Conservation (phyloP, 495 filamentous ascomycete species). For the Podospora sp. region DNA sequence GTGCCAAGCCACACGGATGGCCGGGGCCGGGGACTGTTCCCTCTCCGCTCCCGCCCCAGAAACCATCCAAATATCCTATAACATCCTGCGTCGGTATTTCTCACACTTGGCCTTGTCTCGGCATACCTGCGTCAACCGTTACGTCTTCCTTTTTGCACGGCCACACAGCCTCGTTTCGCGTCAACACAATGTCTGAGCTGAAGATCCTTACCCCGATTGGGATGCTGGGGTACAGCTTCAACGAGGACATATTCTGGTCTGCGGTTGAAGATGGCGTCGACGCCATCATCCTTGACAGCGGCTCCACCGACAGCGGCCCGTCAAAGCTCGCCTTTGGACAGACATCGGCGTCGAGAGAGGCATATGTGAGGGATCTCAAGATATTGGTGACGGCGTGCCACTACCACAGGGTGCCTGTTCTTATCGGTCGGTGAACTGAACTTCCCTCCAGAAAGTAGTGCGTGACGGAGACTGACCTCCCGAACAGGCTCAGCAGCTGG, state of each 20-base stretch:
- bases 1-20: too few relatives aligned
- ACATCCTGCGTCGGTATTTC: neutral
- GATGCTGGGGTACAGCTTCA: conserved; percentile 54
- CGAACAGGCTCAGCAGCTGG: conserved; percentile 46
- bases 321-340: conserved; percentile 46
- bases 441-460: neutral
- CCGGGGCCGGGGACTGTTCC: neutral
- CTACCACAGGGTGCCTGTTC: conserved; percentile 38
- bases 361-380: conserved; percentile 47
- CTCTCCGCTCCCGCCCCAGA: neutral
- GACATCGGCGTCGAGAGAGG: conserved; percentile 36
- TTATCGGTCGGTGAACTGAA: conserved; percentile 36
- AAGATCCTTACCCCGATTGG: conserved; percentile 51
- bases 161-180: too few relatives aligned
- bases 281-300: conserved; percentile 54
- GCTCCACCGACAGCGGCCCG: conserved; percentile 54
- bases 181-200: conserved; percentile 1
- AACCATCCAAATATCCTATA: neutral
- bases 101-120: too few relatives aligned
- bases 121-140: too few relatives aligned
- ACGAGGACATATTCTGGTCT: conserved; percentile 34
- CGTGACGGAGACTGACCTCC: too few relatives aligned
- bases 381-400: conserved; percentile 38
- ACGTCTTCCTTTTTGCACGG: too few relatives aligned
- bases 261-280: conserved; percentile 35